These are phyloP conservation scores for Strobilomyces dryophilus DNA, from an alignment of 768 basidiomycete species.

Conservation along the genomic window DNA sequence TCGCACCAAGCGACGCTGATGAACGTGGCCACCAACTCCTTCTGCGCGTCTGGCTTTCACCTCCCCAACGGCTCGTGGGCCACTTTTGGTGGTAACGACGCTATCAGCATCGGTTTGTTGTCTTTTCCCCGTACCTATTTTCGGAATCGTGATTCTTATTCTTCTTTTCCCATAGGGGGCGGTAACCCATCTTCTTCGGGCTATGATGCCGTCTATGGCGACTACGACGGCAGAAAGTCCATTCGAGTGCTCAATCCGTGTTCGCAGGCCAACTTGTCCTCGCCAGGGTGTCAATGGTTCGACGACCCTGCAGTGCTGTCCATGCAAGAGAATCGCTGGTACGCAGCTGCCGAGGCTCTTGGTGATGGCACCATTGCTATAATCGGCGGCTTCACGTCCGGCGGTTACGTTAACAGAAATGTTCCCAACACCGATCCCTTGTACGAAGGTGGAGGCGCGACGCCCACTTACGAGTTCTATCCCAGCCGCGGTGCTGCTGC, in stretches of 20 bases:
- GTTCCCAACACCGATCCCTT: slow-evolving; percentile 61
- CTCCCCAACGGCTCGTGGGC: slow-evolving; percentile 72
- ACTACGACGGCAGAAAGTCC: slow-evolving; percentile 75
- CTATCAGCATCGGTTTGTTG: slow-evolving; percentile 45
- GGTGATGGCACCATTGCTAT: slow-evolving; percentile 74
- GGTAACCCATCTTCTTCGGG: slow-evolving; percentile 24
- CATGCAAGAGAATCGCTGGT: slow-evolving; percentile 71
- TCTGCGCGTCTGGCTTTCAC: slow-evolving; percentile 80
- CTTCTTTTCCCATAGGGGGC: slow-evolving; percentile 23
- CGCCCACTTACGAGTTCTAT: slow-evolving; percentile 80
- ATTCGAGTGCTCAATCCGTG: slow-evolving; percentile 83
- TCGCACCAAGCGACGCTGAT: slow-evolving; percentile 18
- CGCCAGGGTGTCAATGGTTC: slow-evolving; percentile 59
- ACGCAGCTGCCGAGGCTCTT: slow-evolving; percentile 65
- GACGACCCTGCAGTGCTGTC: slow-evolving; percentile 58
- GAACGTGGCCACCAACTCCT: slow-evolving; percentile 58
- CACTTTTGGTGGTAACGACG: slow-evolving; percentile 73
- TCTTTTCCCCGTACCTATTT: not conserved
- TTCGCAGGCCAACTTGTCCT: slow-evolving; percentile 39
- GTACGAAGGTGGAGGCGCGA: slow-evolving; percentile 57
- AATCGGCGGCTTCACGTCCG: slow-evolving; percentile 72
- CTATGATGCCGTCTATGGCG: slow-evolving; percentile 63
- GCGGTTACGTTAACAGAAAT: slow-evolving; percentile 75
- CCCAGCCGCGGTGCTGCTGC: slow-evolving; percentile 53
- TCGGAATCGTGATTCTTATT: slow-evolving; percentile 33